Evolutionary conservation across 2,329 filamentous ascomycete species (phyloP), one percentile per base, ranked within the genome.

Genomic region (Aspergillus ochraceus): DNA sequence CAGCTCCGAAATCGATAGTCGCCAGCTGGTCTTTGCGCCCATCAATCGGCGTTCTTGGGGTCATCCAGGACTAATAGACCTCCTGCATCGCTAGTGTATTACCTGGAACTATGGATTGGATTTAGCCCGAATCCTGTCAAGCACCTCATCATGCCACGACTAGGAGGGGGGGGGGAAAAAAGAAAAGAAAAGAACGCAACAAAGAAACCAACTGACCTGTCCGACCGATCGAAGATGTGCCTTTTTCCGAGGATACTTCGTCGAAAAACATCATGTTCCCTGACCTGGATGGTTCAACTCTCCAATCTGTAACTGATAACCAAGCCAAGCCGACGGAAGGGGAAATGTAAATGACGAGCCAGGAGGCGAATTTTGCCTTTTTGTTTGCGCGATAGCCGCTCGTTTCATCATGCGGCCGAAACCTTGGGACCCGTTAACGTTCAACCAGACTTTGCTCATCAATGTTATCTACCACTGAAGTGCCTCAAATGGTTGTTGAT

Each of bases 331-430:
- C 22, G 20, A 47, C 45, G 22, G 45, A 47, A 47, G 22, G 20
- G 45, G 19, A 22, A 55, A 59, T 29, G 47, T 24, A 52, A 50
- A 29, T 42, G 52, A 52, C 45, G 47, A 20, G 32, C 22, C 9
- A 14, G 45, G 45, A 47, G 22, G 45, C 19, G 20, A 47, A 20
- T 47, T 47, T 24, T 24, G 11, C 20, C 45, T 47, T 47, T 24
- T 47, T 42, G 36, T 49, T 61, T 39, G 60, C 60, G 57, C 60
- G 53, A 46, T 60, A 61, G 54, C 60, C 60, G 60, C 60, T 57
- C 20, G 51, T 58, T 58, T 54, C 39, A 49, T 53, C 11, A 19
- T 39, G 19, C 29, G 26, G 19, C 36, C 26, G 24, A 19, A 51
- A 55, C 57, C 57, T 56, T 56, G 46, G 52, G 53, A 55, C 49